Evolutionary conservation across 1,284 basidiomycete species (phyloP), one percentile per base, ranked within the genome.

Genomic region (Moniliophthora roreri): DNA sequence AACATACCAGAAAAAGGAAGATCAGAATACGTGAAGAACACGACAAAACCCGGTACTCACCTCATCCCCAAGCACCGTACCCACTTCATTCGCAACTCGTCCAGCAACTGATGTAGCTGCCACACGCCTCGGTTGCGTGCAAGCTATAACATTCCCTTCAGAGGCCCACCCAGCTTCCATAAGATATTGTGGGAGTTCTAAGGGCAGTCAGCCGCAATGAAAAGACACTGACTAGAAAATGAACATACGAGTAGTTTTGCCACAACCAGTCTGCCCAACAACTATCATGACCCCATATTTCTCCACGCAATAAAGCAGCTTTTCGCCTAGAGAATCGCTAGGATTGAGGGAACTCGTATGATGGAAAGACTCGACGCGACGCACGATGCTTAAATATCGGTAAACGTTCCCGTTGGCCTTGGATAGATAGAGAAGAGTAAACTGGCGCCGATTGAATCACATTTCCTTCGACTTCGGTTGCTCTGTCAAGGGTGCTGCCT

Each of bases 191-290:
- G 97, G 96, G 50, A 99, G 80, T 69, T 98, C 94, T 93, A 63
- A 35, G 56, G 15, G 52, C 23, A 53, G 49, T 57, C 20, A 51
- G 58, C 51, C 49, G 62, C 61, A 49, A 54, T 35, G 37, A 10
- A 50, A 53, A n/a, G n/a, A 50, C 51, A 37, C 32, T 21, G 36
- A 21, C 54, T 50, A 53, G 35, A 28, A 23, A 9, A 49, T 23
- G 34, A 36, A 78, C 87, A 68, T 61, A 95, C 93, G 94, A 58
- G 95, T 98, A 9, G 95, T 97, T 74, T 99, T 99, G 53, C 97
- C 96, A 54, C 92, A 97, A 3, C 96, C 97, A 0, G 96, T 99
- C 66, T 98, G 94, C 10, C 94, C 95, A 20, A 98, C 90, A 4
- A 96, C 85, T 50, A 99, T 93, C 2, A 88, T 79, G 2, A 95